A percentile compares a stretch with the other conserved stretches of the same genome.
Evolutionary conservation across 495 filamentous ascomycete genomes (phyloP).

Genomic region (Penicillium waksmanii): DNA sequence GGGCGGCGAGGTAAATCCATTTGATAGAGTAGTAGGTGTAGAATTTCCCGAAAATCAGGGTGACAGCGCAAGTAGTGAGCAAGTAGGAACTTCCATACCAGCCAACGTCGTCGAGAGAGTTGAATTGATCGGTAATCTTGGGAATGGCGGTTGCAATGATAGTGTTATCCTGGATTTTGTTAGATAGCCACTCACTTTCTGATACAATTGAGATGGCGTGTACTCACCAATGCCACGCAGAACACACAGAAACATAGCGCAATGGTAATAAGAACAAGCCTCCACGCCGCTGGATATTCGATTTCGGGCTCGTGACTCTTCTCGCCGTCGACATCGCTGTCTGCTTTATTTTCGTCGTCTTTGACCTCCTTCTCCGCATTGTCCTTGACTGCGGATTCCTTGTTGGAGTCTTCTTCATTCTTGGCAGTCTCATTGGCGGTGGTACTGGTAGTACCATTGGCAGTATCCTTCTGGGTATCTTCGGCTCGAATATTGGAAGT

Average conservation of each 20-base stretch:
- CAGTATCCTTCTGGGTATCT: constrained; percentile 7
- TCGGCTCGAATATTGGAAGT: not conserved
- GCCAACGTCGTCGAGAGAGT: constrained; percentile 74
- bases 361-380: constrained; percentile 12
- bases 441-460: constrained; percentile 12
- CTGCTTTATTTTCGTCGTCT: constrained; percentile 14
- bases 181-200: not conserved
- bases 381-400: constrained; percentile 10
- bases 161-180: constrained; percentile 60
- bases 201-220: not conserved
- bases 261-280: constrained; percentile 59
- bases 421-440: not conserved
- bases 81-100: constrained; percentile 78
- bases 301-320: constrained; percentile 43
- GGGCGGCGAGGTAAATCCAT: constrained; percentile 69
- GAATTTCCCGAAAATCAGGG: constrained; percentile 74
- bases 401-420: constrained; percentile 13
- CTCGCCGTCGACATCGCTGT: constrained; percentile 14
- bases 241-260: constrained; percentile 67
- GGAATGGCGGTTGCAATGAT: constrained; percentile 88
- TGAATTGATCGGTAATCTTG: constrained; percentile 79
- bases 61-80: constrained; percentile 72
- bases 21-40: constrained; percentile 82
- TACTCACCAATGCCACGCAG: constrained; percentile 61
- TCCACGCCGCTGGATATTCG: constrained; percentile 56